Percentiles rank a stretch among this genome's conserved stretches.
These are phyloP conservation scores for Prunus salicina DNA, from an alignment of 306 rosid species.

Conservation along the genomic window DNA sequence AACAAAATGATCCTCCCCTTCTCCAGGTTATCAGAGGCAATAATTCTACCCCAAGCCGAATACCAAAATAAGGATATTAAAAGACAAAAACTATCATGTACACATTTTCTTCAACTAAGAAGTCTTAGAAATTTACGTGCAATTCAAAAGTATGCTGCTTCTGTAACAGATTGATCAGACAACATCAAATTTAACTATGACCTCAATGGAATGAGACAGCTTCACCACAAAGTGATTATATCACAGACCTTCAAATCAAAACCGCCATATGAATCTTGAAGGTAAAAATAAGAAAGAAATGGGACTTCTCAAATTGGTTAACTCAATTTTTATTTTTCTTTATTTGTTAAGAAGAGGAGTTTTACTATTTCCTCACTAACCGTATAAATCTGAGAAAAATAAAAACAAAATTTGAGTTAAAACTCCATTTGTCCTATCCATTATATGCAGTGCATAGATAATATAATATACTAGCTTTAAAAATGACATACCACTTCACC, in stretches of 20 bases:
- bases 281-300: background rate
- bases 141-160: background rate
- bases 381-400: background rate
- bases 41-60: background rate
- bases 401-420: background rate
- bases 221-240: background rate
- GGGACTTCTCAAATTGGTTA: background rate
- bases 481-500: conserved; percentile 68
- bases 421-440: background rate
- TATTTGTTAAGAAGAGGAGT: background rate
- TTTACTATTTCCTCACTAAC: background rate
- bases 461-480: background rate
- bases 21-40: background rate
- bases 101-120: background rate
- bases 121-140: background rate
- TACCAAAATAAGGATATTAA: background rate
- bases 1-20: background rate
- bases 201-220: background rate
- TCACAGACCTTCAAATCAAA: background rate
- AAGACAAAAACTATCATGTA: background rate
- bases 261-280: background rate
- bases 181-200: conserved; percentile 1
- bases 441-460: background rate
- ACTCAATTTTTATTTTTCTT: background rate
- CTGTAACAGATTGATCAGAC: background rate